Conservation (phyloP, 805 yeast species). For the Saccharomycopsis oosterbeekiorum region DNA sequence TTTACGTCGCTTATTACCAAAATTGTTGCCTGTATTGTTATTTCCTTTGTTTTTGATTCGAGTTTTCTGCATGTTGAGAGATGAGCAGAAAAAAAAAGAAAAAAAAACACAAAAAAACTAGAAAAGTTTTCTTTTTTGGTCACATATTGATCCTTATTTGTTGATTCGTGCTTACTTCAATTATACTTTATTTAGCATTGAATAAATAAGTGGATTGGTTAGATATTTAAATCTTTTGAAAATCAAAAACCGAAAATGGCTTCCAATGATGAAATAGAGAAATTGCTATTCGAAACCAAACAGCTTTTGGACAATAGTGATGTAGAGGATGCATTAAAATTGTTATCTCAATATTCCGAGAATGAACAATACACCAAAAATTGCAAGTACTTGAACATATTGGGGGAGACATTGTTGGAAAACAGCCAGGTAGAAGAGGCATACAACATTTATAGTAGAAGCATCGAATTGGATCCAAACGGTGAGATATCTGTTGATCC, state of each 20-base stretch:
- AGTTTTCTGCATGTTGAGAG: not conserved
- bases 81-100: not conserved
- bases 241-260: not conserved
- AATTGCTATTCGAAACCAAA: conserved; percentile 30
- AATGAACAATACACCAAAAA: conserved; percentile 29
- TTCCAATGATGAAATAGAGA: conserved; percentile 2
- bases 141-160: too few species aligned
- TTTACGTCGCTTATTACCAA: too few species aligned
- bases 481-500: conserved; percentile 67
- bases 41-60: not conserved
- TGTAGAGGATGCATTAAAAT: conserved; percentile 43
- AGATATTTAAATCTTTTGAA: not conserved
- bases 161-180: too few species aligned
- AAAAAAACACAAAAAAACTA: not conserved
- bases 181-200: too few species aligned
- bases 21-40: too few species aligned
- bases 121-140: not conserved
- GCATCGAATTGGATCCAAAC: conserved; percentile 60
- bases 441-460: conserved; percentile 45
- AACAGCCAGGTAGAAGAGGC: conserved; percentile 73
- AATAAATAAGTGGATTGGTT: not conserved
- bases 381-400: conserved; percentile 40
- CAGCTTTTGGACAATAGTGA: conserved; percentile 38
- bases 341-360: conserved; percentile 30
- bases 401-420: conserved; percentile 76